Evolutionary conservation across 768 basidiomycete genomes (phyloP).

Genomic region (Mycena kentingensis): DNA sequence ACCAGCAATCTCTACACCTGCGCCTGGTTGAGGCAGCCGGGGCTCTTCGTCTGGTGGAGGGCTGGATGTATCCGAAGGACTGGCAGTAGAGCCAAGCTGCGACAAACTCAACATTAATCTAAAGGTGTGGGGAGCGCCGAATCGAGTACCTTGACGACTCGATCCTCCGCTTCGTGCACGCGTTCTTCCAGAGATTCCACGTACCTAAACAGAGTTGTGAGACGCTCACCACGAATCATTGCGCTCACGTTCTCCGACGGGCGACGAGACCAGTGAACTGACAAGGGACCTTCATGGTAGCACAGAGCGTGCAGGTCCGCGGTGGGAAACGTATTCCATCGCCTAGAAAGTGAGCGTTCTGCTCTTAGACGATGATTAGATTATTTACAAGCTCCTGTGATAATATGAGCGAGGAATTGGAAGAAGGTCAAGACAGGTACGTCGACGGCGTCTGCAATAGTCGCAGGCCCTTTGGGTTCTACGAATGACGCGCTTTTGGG

Average conservation of each 20-base stretch:
- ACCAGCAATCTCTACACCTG: neutral
- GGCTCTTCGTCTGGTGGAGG: neutral
- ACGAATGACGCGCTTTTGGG: too few relatives aligned
- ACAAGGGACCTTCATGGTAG: neutral
- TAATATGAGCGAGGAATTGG: too few relatives aligned
- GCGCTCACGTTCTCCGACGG: neutral
- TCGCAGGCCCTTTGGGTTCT: too few relatives aligned
- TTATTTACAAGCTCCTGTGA: too few relatives aligned
- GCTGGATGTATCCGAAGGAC: neutral
- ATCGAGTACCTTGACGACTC: neutral
- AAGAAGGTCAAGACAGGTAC: too few relatives aligned
- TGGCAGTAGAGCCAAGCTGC: too few relatives aligned
- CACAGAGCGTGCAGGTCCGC: neutral
- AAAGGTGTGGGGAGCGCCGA: too few relatives aligned
- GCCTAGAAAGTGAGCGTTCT: too few relatives aligned
- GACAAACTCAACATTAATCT: too few relatives aligned
- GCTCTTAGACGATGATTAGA: too few relatives aligned
- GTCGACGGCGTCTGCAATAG: too few relatives aligned
- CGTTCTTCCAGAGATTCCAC: neutral
- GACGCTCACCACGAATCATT: neutral
- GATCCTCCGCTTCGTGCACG: neutral
- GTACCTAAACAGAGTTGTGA: neutral
- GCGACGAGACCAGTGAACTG: neutral
- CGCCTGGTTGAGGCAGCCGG: neutral
- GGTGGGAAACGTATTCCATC: neutral